A percentile compares a stretch with the other conserved stretches of the same genome.
phyloP scores from a whole-genome alignment of 1,284 basidiomycete genomes.

The Mycena sp. region DNA sequence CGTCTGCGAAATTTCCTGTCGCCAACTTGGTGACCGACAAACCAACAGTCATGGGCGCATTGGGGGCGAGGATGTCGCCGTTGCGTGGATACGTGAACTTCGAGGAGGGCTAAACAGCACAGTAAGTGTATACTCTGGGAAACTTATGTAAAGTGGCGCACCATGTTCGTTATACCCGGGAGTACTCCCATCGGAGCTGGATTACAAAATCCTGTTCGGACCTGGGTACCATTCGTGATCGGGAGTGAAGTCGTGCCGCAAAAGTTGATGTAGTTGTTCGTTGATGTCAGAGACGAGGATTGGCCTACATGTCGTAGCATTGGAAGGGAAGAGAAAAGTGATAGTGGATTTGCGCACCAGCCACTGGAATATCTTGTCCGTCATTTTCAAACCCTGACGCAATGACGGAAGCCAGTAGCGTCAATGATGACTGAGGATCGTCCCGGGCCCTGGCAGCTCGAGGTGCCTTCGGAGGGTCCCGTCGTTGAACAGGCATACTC shows the following conservation, averaged over 20 bases:
- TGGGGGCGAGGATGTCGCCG: conserved; percentile 46
- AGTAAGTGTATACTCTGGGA: not conserved
- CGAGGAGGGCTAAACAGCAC: conserved; percentile 49
- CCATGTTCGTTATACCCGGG: conserved; percentile 61
- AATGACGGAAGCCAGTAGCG: conserved; percentile 4
- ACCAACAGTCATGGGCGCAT: conserved; percentile 47
- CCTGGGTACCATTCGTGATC: conserved; percentile 68
- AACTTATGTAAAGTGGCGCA: not conserved
- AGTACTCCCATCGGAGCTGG: conserved; percentile 71
- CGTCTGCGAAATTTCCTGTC: conserved; percentile 65
- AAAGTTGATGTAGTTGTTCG: conserved; percentile 82
- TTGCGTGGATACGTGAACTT: conserved; percentile 69
- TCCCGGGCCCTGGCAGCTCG: not conserved
- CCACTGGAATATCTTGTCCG: not conserved
- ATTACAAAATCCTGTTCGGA: conserved; percentile 64
- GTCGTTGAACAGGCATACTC: not conserved
- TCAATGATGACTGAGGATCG: conserved; percentile 6
- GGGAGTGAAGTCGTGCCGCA: conserved; percentile 55
- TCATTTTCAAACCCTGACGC: conserved; percentile 8
- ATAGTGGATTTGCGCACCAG: not conserved
- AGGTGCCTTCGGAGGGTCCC: not conserved
- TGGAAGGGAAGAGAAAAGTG: not conserved
- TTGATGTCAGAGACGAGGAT: conserved; percentile 66
- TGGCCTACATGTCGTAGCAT: conserved; percentile 51
- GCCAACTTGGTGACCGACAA: conserved; percentile 66